Evolutionary conservation across 345 rosid genomes (phyloP).

Genomic region (Rhodamnia argentea): DNA sequence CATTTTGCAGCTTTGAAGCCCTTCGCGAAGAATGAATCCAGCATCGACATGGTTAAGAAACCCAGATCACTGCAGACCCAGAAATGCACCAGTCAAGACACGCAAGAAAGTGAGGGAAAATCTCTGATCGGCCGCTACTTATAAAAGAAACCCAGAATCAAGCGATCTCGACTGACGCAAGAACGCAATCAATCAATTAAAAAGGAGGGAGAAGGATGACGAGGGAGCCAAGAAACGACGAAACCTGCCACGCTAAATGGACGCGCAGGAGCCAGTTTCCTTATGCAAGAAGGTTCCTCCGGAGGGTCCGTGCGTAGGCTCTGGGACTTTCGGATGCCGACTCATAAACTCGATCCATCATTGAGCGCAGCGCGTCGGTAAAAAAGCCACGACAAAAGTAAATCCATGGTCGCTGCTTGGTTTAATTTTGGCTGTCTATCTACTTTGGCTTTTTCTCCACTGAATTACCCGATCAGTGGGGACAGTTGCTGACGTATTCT

Average conservation of each 20-base stretch:
- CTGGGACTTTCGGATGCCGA: neutral
- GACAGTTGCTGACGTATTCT: neutral
- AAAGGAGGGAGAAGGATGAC: neutral
- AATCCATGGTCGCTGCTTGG: neutral
- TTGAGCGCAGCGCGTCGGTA: neutral
- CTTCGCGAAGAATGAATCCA: slow-evolving; percentile 85
- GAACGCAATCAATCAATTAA: neutral
- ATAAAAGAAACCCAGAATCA: neutral
- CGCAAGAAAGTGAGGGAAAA: neutral
- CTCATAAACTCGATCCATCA: neutral
- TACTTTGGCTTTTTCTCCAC: neutral
- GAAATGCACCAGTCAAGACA: neutral
- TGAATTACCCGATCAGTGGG: neutral
- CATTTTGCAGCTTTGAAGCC: slow-evolving; percentile 91
- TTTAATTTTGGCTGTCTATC: neutral
- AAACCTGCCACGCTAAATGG: neutral
- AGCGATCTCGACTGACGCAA: neutral
- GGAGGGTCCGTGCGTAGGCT: neutral
- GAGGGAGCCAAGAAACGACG: neutral
- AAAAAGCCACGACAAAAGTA: neutral
- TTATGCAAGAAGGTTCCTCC: neutral
- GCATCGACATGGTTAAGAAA: slow-evolving; percentile 46
- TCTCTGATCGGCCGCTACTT: neutral
- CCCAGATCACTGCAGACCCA: neutral
- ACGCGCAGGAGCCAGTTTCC: neutral